A percentile compares a stretch with the other conserved stretches of the same genome.
Evolutionary conservation across 2,329 filamentous ascomycete genomes (phyloP).

Genomic region (Laburnicola sp.): DNA sequence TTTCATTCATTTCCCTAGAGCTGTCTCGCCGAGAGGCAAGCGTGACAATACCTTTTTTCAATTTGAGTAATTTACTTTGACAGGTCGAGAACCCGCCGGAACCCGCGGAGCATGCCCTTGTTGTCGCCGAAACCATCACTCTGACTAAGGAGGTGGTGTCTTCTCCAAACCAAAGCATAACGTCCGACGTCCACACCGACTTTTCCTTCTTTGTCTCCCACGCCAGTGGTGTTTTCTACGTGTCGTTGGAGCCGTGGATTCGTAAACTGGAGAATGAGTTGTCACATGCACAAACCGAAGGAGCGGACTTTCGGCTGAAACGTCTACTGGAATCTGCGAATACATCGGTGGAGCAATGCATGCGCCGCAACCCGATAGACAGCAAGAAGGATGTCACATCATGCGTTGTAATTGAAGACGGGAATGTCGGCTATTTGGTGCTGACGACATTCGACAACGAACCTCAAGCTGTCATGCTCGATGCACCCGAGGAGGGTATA

Average conservation of each 20-base stretch:
- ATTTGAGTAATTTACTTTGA: constrained; percentile 16
- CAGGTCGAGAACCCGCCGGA: constrained; percentile 24
- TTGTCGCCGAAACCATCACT: constrained; percentile 49
- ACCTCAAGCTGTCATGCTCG: constrained; percentile 56
- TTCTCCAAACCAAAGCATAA: constrained; percentile 58
- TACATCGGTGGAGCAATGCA: constrained; percentile 53
- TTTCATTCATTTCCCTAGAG: no score
- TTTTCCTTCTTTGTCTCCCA: constrained; percentile 64
- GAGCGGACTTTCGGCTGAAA: constrained; percentile 60
- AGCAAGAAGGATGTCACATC: constrained; percentile 46
- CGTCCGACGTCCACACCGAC: constrained; percentile 57
- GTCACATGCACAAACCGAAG: constrained; percentile 53
- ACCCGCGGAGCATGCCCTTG: constrained; percentile 31
- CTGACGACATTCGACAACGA: constrained; percentile 54
- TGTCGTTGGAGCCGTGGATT: constrained; percentile 62
- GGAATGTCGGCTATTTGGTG: constrained; percentile 61
- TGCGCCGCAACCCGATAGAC: constrained; percentile 41
- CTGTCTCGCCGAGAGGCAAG: no score
- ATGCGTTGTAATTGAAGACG: constrained; percentile 59
- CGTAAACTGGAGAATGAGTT: constrained; percentile 61
- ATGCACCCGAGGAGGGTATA: constrained; percentile 49
- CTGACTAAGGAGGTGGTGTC: constrained; percentile 25
- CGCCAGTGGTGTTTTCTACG: constrained; percentile 55
- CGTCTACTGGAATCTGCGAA: constrained; percentile 57
- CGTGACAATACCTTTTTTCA: background rate